Evolutionary conservation across 2,329 filamentous ascomycete species (phyloP), one percentile per base, ranked within the genome.

Genomic region (Penicillium freii): DNA sequence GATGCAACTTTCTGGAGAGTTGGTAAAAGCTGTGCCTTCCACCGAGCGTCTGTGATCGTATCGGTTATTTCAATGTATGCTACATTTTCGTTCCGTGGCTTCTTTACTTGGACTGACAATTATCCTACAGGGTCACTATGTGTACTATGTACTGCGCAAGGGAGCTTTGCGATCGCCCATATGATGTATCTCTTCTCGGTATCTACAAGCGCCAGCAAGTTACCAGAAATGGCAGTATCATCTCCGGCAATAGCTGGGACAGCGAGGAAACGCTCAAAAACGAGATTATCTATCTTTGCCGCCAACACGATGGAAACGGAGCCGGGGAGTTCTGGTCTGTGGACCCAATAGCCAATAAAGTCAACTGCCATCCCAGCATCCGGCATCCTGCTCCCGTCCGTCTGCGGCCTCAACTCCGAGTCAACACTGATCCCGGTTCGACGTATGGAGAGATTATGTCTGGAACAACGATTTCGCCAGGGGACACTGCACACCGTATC

Each of bases 201-300:
- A 62, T 76, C 7, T 74, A 73, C 58, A 67, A 60, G 34, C 68
- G 62, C 39, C 65, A 54, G 19, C 53, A 51, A 27, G 44, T 61
- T 19, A 50, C 50, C 5, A 65, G 66, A 29, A 63, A 73, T 33
- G 67, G 65, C 27, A 74, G 71, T 43, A 66, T 74, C 29, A 60
- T 67, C 25, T 74, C 73, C 0, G 65, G 64, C 0, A 67, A 71
- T 25, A 76, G 71, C 58, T 67, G 72, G 60, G 69, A 70, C 39
- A 75, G 72, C 40, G 71, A 75, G n/a, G 67, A 66, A 31, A 71
- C 69, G 4, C 63, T 75, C 29, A 73, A 72, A 53, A 69, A 71
- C 44, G 73, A 75, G 19, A 73, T 74, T n/a, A 56, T 70, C n/a
- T 71, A 72, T 53, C 60, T 74, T 23, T 75, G 72, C 45, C 71